These are phyloP conservation scores for Hypoxylon fragiforme DNA, from an alignment of 495 filamentous ascomycete genomes.

Conservation along the genomic window DNA sequence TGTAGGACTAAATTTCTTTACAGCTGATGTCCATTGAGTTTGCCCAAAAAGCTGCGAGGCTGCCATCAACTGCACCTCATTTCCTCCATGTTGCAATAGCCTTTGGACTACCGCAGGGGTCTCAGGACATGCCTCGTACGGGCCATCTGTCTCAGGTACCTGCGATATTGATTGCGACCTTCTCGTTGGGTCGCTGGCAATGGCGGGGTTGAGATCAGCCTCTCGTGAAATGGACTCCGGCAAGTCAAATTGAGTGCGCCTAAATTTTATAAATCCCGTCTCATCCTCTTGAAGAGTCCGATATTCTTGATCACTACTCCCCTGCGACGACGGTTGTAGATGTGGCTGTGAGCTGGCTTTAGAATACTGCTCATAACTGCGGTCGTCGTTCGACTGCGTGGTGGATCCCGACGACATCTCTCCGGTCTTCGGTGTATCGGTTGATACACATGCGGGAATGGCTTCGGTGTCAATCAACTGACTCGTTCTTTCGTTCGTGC, in stretches of 20 bases:
- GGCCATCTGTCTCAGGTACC: not conserved
- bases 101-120: constrained; percentile 47
- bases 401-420: constrained; percentile 43
- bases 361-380: constrained; percentile 48
- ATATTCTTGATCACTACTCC: constrained; percentile 28
- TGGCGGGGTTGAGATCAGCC: not conserved
- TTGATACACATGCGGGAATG: constrained; percentile 6
- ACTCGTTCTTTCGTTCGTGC: constrained; percentile 3
- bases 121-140: constrained; percentile 37
- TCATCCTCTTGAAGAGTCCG: constrained; percentile 40
- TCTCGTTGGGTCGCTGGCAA: not conserved
- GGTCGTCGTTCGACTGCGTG: constrained; percentile 49
- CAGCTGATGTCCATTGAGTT: constrained; percentile 49
- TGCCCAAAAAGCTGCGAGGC: constrained; percentile 50
- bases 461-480: constrained; percentile 16
- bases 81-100: constrained; percentile 43
- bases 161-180: constrained; percentile 21
- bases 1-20: constrained; percentile 49
- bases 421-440: constrained; percentile 4
- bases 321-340: constrained; percentile 21
- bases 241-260: constrained; percentile 25
- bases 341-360: constrained; percentile 20
- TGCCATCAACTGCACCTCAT: constrained; percentile 40
- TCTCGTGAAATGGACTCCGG: constrained; percentile 25
- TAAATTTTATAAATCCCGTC: constrained; percentile 42